Evolutionary conservation across 1,139 yeast genomes (phyloP).

Genomic region (Candida dubliniensis): DNA sequence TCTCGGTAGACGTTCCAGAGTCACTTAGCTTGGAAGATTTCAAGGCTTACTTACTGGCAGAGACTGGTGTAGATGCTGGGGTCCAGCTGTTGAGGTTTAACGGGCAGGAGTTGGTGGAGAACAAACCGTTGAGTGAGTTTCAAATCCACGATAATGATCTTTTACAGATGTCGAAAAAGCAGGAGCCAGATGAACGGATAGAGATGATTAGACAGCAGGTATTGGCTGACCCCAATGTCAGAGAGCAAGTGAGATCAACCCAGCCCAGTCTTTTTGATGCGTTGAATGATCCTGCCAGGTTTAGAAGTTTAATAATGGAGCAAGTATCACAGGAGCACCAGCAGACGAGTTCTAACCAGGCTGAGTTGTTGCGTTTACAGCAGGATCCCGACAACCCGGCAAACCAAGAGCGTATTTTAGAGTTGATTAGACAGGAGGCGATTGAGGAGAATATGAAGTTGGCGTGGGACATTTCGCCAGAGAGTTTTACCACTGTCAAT

Average conservation of each 20-base stretch:
- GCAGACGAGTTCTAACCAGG: slow-evolving; percentile 25
- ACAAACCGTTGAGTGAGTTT: slow-evolving; percentile 43
- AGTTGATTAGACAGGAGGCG: slow-evolving; percentile 67
- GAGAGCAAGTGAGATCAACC: slow-evolving; percentile 30
- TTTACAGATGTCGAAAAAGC: slow-evolving; percentile 33
- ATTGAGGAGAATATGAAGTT: slow-evolving; percentile 74
- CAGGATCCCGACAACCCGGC: slow-evolving; percentile 75
- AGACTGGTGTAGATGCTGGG: slow-evolving; percentile 53
- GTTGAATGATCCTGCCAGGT: slow-evolving; percentile 53
- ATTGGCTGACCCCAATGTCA: slow-evolving; percentile 37
- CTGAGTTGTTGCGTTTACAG: slow-evolving; percentile 52
- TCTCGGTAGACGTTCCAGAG: slow-evolving; percentile 58
- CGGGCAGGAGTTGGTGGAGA: slow-evolving; percentile 39
- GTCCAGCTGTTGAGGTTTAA: slow-evolving; percentile 51
- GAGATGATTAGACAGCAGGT: slow-evolving; percentile 53
- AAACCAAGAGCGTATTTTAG: slow-evolving; percentile 65
- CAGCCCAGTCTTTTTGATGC: slow-evolving; percentile 46
- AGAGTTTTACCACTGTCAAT: slow-evolving; percentile 74
- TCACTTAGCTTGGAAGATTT: slow-evolving; percentile 69
- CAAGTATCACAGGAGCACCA: slow-evolving; percentile 21
- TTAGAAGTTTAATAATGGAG: slow-evolving; percentile 47
- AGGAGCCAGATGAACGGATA: slow-evolving; percentile 27
- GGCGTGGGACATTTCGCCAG: slow-evolving; percentile 89
- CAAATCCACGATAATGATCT: slow-evolving; percentile 60
- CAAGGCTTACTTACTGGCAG: slow-evolving; percentile 75